Base-by-base conservation (phyloP, 768 basidiomycete genomes). In the Russula emetica region DNA sequence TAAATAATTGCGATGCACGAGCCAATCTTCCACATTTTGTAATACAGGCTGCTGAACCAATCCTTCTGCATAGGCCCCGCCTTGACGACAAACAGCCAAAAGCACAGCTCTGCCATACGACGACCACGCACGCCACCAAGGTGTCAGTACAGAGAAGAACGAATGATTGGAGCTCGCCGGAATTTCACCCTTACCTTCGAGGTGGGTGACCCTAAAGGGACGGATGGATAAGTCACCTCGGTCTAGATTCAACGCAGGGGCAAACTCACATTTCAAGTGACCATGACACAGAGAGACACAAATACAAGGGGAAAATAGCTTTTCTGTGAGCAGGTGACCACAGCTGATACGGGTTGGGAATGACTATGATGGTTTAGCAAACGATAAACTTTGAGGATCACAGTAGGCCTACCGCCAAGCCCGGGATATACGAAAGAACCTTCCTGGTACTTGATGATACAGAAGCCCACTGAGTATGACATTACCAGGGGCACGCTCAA, bases 1-100 rank as follows among this genome's bases (percentile, higher is more conserved):
- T 82, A 86, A 16, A 81, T 63, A 5, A 90, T 61, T 0, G 87
- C 86, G 13, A 82, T 44, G 18, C 75, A 51, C 9, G 90, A 89
- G 13, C 91, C 90, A 28, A 80, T 66, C 18, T 81, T 74, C 92
- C 91, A 93, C 3, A 77, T 76, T 72, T 82, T 88, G 79, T 91
- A 93, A 69, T 91, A 90, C 22, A 76, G 65, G 69, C 83, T 90
- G 20, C 77, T 75, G 76, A 93, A 92, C 91, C 91, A 94, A 69
- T 89, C 81, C 69, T 20, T 52, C 42, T 87, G 82, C 1, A 74
- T 73, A 0, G 84, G 78, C 22, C 81, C 78, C 0, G 87, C 77
- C 61, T 88, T 88, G 55, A 92, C 77, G 42, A 94, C 82, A 76
- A 90, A 94, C 14, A 92, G 75, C 91, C 92, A 93, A 72, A 94